A percentile compares a stretch with the other conserved stretches of the same genome.
Conservation (phyloP, 345 rosid species). For the Linum tenue region DNA sequence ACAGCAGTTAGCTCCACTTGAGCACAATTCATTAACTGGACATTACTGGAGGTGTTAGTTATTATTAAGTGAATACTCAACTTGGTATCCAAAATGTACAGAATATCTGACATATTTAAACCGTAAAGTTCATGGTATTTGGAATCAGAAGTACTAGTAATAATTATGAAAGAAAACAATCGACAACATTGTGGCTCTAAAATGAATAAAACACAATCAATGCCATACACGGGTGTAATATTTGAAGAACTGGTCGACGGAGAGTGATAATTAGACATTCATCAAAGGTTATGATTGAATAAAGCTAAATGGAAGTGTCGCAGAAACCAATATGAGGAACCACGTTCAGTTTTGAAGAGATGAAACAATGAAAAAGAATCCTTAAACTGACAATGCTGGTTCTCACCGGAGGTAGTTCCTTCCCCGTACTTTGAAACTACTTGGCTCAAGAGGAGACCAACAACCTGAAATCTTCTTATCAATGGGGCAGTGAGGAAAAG, state of each 20-base stretch:
- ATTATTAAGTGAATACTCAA: neutral
- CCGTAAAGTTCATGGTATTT: too few relatives aligned
- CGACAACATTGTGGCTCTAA: too few relatives aligned
- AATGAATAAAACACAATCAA: too few relatives aligned
- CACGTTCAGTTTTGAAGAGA: neutral
- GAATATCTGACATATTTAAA: too few relatives aligned
- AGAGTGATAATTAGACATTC: too few relatives aligned
- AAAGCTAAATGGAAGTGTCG: neutral
- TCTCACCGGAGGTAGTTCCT: slow-evolving; percentile 49
- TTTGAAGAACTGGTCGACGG: too few relatives aligned
- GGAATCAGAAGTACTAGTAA: too few relatives aligned
- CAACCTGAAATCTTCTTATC: slow-evolving; percentile 59
- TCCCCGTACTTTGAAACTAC: slow-evolving; percentile 55
- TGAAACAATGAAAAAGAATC: neutral
- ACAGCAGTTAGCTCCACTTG: neutral
- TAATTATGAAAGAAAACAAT: too few relatives aligned
- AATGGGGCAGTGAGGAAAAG: slow-evolving; percentile 44
- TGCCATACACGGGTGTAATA: too few relatives aligned
- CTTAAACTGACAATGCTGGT: neutral
- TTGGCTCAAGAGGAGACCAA: slow-evolving; percentile 59
- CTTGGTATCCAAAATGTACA: neutral
- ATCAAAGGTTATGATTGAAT: too few relatives aligned
- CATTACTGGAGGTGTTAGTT: too few relatives aligned
- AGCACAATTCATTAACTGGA: neutral
- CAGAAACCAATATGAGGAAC: too few relatives aligned